Percentiles rank a stretch among this genome's conserved stretches.
phyloP scores from a whole-genome alignment of 2,329 filamentous ascomycete species.

The Magnaporthiopsis incrustans region DNA sequence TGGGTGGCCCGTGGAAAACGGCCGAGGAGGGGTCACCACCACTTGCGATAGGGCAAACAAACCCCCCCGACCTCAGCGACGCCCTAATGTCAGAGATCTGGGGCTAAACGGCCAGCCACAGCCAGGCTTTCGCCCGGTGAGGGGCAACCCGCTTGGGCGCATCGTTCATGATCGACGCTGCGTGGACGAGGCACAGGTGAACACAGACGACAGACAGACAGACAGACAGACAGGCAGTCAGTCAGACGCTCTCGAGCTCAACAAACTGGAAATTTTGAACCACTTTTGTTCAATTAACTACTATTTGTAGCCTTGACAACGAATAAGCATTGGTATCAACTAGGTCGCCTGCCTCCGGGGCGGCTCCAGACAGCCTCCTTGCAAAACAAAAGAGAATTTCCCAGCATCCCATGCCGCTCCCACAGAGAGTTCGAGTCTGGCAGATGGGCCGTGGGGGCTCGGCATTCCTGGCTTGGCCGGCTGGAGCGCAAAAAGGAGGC shows the following conservation, averaged over 20 bases:
- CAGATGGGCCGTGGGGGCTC: background rate
- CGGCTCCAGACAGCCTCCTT: constrained; percentile 11
- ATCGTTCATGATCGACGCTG: background rate
- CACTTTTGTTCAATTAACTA: constrained; percentile 32
- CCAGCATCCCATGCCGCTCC: constrained; percentile 12
- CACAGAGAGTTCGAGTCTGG: background rate
- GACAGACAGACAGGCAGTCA: no score
- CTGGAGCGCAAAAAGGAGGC: background rate
- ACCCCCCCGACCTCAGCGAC: no score
- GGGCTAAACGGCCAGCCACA: background rate
- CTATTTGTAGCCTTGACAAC: constrained; percentile 28
- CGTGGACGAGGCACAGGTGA: background rate
- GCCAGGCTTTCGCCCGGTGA: background rate
- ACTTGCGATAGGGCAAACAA: background rate
- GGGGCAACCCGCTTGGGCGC: background rate
- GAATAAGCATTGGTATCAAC: constrained; percentile 13
- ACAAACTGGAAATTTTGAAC: constrained; percentile 3
- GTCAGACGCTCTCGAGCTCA: background rate
- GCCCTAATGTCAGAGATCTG: background rate
- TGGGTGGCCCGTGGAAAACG: background rate
- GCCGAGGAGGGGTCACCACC: background rate
- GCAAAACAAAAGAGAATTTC: constrained; percentile 5
- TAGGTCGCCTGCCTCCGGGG: constrained; percentile 19
- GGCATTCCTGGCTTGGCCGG: background rate
- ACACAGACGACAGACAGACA: no score